Evolutionary conservation across 768 basidiomycete species (phyloP).

Genomic region (Serendipita sp.): DNA sequence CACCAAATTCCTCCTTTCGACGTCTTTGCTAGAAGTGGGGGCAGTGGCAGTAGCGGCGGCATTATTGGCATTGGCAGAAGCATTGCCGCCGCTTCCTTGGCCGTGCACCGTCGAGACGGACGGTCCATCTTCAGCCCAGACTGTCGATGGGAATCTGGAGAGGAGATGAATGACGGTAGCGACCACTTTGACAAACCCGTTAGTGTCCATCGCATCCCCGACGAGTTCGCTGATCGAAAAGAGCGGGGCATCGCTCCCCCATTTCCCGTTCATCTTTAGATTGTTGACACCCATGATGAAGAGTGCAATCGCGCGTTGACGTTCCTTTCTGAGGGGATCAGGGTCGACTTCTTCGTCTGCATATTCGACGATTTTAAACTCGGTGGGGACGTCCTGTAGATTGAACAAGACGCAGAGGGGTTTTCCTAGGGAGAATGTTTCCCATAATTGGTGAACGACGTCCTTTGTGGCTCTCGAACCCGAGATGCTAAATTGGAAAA

Average conservation of each 20-base stretch:
- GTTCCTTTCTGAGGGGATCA: conserved; percentile 56
- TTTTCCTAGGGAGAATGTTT: conserved; percentile 81
- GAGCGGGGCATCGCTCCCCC: conserved; percentile 49
- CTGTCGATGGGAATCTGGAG: conserved; percentile 49
- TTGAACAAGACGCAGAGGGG: conserved; percentile 95
- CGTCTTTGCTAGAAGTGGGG: conserved; percentile 29
- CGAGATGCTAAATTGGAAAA: conserved; percentile 13
- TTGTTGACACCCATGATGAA: conserved; percentile 80
- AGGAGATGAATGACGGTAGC: conserved; percentile 79
- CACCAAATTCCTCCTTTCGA: conserved; percentile 59
- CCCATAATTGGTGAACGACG: conserved; percentile 89
- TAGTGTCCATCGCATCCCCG: conserved; percentile 70
- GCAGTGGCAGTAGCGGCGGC: conserved; percentile 9
- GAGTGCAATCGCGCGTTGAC: conserved; percentile 80
- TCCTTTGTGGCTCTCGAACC: conserved; percentile 55
- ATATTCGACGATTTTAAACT: not conserved
- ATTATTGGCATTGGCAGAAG: too few relatives aligned
- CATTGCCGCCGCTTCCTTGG: not conserved
- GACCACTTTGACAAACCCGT: conserved; percentile 90
- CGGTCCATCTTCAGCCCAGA: conserved; percentile 41
- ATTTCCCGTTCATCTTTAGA: conserved; percentile 39
- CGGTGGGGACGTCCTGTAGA: conserved; percentile 31
- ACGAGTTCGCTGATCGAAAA: conserved; percentile 88
- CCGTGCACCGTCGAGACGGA: conserved; percentile 10
- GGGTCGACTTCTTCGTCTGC: conserved; percentile 23